A percentile compares a stretch with the other conserved stretches of the same genome.
Evolutionary conservation across 345 rosid genomes (phyloP).

Genomic region (Hypericum androsaemum): DNA sequence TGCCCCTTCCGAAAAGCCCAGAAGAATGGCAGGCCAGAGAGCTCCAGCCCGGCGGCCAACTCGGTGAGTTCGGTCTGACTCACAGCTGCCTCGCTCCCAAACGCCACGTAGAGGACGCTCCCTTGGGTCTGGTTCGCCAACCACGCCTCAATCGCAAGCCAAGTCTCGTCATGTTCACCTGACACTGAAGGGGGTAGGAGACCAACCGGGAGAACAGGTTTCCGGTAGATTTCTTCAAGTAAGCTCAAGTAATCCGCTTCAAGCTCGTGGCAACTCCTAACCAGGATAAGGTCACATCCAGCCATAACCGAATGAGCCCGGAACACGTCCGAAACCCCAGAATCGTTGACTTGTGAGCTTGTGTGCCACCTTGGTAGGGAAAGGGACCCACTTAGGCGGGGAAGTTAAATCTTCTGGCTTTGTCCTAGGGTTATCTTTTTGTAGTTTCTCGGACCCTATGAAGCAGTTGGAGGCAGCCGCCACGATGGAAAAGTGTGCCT

Average conservation of each 20-base stretch:
- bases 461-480: no score
- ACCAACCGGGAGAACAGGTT: neutral
- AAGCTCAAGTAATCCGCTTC: neutral
- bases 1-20: constrained; percentile 25
- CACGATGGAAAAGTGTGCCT: neutral
- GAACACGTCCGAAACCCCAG: neutral
- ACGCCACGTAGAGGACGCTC: constrained; percentile 39
- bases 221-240: neutral
- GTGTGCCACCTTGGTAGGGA: neutral
- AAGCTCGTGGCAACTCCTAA: neutral
- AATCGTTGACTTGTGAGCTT: neutral
- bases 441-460: no score
- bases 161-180: neutral
- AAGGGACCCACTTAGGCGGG: constrained; percentile 1
- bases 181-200: neutral
- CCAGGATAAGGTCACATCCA: neutral
- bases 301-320: neutral
- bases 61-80: constrained; percentile 19
- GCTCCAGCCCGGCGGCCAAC: constrained; percentile 41
- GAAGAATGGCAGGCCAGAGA: constrained; percentile 31
- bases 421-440: no score
- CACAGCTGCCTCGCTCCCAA: constrained; percentile 37
- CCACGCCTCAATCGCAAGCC: constrained; percentile 31
- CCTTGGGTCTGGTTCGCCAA: constrained; percentile 21
- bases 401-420: neutral